Evolutionary conservation across 139 green algal genomes (phyloP).

Genomic region (Pycnococcus provasolii): DNA sequence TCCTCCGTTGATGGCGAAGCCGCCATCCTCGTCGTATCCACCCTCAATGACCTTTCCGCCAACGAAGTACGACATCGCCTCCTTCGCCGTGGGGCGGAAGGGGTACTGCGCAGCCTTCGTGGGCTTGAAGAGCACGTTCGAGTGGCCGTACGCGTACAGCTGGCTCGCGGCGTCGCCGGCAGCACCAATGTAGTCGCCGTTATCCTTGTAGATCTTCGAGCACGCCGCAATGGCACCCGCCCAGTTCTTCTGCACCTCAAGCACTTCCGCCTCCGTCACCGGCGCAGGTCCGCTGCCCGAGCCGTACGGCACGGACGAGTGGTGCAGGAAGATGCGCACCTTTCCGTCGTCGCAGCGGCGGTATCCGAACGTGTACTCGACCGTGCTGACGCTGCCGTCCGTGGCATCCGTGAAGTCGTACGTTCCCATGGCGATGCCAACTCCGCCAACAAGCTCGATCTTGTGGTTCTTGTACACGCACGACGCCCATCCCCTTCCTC

Average conservation of each 20-base stretch:
- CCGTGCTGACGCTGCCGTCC: neutral
- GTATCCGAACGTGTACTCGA: slow-evolving; percentile 20
- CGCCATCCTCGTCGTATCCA: slow-evolving; percentile 11
- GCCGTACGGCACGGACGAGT: slow-evolving; percentile 13
- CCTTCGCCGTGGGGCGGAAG: slow-evolving; percentile 3
- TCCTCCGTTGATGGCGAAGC: slow-evolving; percentile 15
- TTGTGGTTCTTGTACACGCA: slow-evolving; percentile 7
- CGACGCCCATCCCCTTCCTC: neutral
- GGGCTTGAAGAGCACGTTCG: slow-evolving; percentile 16
- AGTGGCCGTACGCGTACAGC: slow-evolving; percentile 7
- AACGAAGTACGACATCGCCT: slow-evolving; percentile 15
- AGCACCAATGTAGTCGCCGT: slow-evolving; percentile 2
- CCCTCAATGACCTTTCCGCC: slow-evolving; percentile 1
- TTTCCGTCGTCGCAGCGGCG: slow-evolving; percentile 9
- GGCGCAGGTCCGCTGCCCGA: too few species aligned
- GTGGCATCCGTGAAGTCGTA: slow-evolving; percentile 14
- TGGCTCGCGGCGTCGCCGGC: slow-evolving; percentile 2
- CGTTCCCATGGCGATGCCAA: slow-evolving; percentile 1
- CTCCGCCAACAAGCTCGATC: neutral
- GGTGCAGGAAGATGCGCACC: slow-evolving; percentile 11
- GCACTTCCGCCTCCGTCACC: slow-evolving; percentile 9
- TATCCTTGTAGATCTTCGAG: slow-evolving; percentile 6
- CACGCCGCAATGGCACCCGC: neutral
- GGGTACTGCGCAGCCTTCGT: slow-evolving; percentile 8
- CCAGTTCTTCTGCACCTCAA: slow-evolving; percentile 13